A percentile compares a stretch with the other conserved stretches of the same genome.
phyloP scores from a whole-genome alignment of 257 asterid genomes.

The Nicotiana noctiflora region DNA sequence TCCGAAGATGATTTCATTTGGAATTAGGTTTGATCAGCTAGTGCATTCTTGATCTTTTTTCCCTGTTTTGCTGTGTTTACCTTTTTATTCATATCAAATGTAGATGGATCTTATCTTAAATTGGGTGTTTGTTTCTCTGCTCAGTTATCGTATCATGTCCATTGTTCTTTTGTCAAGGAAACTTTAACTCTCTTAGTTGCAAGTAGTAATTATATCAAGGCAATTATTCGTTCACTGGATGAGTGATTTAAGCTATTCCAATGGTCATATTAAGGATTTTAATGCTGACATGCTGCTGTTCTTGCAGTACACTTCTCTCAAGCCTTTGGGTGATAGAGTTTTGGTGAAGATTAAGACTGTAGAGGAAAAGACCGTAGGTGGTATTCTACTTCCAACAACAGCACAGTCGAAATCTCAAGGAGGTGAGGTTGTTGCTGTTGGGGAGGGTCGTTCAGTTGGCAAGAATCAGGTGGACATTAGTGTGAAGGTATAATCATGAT shows the following conservation, averaged over 20 bases:
- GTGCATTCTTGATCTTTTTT: neutral
- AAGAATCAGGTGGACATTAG: constrained; percentile 63
- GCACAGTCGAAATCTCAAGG: constrained; percentile 78
- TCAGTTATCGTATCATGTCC: no score
- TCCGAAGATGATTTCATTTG: neutral
- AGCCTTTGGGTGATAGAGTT: constrained; percentile 93
- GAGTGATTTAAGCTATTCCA: no score
- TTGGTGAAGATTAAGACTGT: constrained; percentile 69
- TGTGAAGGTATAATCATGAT: constrained; percentile 44
- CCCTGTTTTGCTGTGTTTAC: no score
- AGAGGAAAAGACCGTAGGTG: constrained; percentile 87
- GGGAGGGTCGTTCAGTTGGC: constrained; percentile 86
- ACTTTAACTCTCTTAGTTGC: no score
- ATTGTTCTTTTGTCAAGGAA: no score
- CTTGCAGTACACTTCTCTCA: constrained; percentile 73
- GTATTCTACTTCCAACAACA: constrained; percentile 68
- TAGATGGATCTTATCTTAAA: no score
- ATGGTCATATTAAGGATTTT: no score
- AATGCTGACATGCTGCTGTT: neutral
- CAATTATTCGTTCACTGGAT: no score
- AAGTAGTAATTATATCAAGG: no score
- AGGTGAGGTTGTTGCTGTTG: constrained; percentile 92
- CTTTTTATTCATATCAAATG: neutral
- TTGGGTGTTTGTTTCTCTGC: no score
- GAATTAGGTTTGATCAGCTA: neutral